A percentile compares a stretch with the other conserved stretches of the same genome.
Conservation (phyloP, 2,329 filamentous ascomycete species). For the Botrytis hyacinthi region DNA sequence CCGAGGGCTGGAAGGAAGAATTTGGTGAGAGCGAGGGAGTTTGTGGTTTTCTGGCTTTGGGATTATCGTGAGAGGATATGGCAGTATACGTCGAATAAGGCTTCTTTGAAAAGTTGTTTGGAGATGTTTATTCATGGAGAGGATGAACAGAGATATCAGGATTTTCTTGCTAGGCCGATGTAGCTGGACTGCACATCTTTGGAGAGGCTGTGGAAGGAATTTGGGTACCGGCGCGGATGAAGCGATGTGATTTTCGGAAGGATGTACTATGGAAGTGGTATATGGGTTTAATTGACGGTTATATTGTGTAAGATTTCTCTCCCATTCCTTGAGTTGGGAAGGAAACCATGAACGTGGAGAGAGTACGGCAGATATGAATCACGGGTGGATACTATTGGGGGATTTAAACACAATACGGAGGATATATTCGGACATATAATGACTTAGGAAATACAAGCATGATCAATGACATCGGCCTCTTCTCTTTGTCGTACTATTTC, state of each 20-base stretch:
- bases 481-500: neutral
- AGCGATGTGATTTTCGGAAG: neutral
- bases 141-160: neutral
- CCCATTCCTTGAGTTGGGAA: fast-evolving
- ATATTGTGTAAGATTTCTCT: neutral
- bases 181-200: neutral
- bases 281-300: neutral
- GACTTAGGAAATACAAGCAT: neutral
- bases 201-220: neutral
- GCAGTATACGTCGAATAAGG: neutral
- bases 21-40: neutral
- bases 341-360: neutral
- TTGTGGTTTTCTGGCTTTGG: neutral
- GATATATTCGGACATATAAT: neutral
- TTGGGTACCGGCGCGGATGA: fast-evolving
- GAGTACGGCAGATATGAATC: neutral
- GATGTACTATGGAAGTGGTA: neutral
- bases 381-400: neutral
- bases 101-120: neutral
- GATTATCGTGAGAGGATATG: neutral
- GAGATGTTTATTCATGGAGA: neutral
- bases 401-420: neutral
- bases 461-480: neutral
- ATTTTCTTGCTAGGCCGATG: neutral
- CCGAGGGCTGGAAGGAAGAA: neutral